phyloP scores from a whole-genome alignment of 2,329 filamentous ascomycete species.

The Penicillium corylophilum region DNA sequence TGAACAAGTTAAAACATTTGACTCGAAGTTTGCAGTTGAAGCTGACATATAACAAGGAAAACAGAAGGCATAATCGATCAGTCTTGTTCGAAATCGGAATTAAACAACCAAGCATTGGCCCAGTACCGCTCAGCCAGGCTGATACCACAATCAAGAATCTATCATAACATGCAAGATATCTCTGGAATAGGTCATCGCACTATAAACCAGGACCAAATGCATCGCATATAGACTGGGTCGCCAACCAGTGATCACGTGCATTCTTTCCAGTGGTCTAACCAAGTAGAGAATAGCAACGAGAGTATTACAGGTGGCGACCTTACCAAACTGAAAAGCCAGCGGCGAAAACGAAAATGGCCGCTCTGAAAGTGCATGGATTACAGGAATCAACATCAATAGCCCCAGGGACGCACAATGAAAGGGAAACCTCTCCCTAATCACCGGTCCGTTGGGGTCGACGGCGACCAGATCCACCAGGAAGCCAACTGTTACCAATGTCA shows the following conservation, averaged over 20 bases:
- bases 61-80: no score
- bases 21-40: no score
- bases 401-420: neutral
- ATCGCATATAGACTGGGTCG: neutral
- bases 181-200: neutral
- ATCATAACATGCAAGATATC: neutral
- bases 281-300: neutral
- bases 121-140: neutral
- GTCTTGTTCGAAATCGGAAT: no score
- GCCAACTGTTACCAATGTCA: neutral
- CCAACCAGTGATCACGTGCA: neutral
- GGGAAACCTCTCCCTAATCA: neutral
- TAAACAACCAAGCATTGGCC: no score
- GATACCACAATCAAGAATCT: neutral
- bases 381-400: neutral
- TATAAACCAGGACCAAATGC: neutral
- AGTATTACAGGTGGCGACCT: neutral
- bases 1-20: no score
- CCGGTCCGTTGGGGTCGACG: neutral
- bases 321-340: neutral
- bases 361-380: neutral
- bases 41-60: no score
- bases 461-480: neutral
- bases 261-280: neutral
- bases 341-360: neutral